Base-by-base conservation (phyloP, 2,329 filamentous ascomycete species). In the Fusarium protoensiforme region DNA sequence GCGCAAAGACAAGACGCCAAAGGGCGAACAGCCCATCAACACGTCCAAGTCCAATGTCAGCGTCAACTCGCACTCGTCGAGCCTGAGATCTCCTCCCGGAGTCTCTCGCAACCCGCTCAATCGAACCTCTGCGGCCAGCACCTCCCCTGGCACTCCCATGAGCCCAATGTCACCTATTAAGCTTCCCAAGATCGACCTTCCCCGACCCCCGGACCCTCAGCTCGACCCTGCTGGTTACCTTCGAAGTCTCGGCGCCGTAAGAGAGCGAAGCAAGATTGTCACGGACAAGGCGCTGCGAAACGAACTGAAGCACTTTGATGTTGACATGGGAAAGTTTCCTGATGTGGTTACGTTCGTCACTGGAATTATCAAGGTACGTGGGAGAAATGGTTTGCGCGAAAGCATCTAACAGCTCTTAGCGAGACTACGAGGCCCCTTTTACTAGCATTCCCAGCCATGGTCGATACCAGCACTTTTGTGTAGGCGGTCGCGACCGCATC, bases 171-270 rank as follows among this genome's bases (percentile, higher is more conserved):
- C 87, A 38, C 86, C 81, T 67, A 80, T 81, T 74, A 86, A 83
- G 71, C 88, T 95, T 75, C 91, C 92, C 76, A 93, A 95, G 82
- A 88, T 97, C 78, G 90, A 94, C 73, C 89, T 98, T 56, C 94
- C 96, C 58, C 92, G 91, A 78, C 91, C 95, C 18, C 95, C 96
- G 31, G 95, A 98, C 83, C 95, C 96, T 78, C 89, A 92, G 71
- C 87, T 96, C 76, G 94, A 98, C 81, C 95, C 96, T 22, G 94
- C 93, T 27, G 95, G 92, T 69, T 98, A 98, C 83, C 89, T 99
- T 78, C 91, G 94, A 80, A 98, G 95, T 84, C 90, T 98, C 78
- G 91, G 94, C 78, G 91, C 96, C 31, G 94, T 99, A 29, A 89
- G 96, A 71, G 94, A 98, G 78, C 87, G 95, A 72, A 92, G 90